Evolutionary conservation across 805 yeast species (phyloP).

Genomic region (Yarrowia deformans): DNA sequence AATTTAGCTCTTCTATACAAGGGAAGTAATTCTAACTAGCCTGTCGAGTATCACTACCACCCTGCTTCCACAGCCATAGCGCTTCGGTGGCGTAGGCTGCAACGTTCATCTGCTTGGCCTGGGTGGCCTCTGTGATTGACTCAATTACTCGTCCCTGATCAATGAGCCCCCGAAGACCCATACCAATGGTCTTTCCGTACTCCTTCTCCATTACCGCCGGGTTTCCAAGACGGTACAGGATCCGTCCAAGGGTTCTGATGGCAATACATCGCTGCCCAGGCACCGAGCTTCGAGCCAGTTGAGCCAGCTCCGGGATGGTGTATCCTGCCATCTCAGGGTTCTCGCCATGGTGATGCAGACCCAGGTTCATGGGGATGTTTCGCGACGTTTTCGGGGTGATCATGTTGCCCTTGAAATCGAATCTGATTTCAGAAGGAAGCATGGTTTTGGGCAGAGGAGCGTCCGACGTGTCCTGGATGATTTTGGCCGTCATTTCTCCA

Average conservation of each 20-base stretch:
- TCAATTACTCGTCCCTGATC: conserved; percentile 69
- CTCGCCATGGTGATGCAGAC: conserved; percentile 90
- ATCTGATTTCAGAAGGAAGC: conserved; percentile 64
- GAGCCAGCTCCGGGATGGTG: conserved; percentile 81
- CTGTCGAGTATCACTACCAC: conserved; percentile 43
- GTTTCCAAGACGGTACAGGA: conserved; percentile 78
- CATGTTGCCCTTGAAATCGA: conserved; percentile 85
- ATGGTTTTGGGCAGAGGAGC: conserved; percentile 23
- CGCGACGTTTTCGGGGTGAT: conserved; percentile 63
- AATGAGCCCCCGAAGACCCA: conserved; percentile 73
- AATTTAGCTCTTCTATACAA: no score
- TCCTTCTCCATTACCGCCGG: conserved; percentile 46
- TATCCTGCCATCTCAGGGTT: conserved; percentile 93
- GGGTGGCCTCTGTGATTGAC: conserved; percentile 65
- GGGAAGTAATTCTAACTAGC: conserved; percentile 1
- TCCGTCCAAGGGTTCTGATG: conserved; percentile 84
- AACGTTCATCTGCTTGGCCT: conserved; percentile 80
- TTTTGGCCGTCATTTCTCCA: conserved; percentile 23
- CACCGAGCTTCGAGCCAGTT: conserved; percentile 75
- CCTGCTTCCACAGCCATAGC: conserved; percentile 79
- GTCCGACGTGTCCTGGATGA: conserved; percentile 30
- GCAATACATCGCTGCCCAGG: conserved; percentile 89
- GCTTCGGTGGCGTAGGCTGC: conserved; percentile 88
- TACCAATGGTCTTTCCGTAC: conserved; percentile 58
- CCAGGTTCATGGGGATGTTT: conserved; percentile 62